A percentile compares a stretch with the other conserved stretches of the same genome.
These are phyloP conservation scores for Corylus heterophylla DNA, from an alignment of 306 rosid species.

Conservation along the genomic window DNA sequence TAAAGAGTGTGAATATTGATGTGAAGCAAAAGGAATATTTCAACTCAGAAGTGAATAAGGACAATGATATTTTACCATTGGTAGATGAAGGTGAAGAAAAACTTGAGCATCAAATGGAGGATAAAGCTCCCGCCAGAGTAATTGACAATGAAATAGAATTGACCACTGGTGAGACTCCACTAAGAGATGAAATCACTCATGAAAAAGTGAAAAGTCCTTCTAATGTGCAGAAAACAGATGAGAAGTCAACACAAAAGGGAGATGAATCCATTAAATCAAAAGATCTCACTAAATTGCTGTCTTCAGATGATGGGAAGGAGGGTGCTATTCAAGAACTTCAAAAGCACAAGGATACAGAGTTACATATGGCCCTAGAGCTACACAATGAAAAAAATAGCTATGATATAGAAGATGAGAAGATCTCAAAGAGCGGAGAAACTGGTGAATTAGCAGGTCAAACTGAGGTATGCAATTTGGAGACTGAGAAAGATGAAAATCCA, in stretches of 20 bases:
- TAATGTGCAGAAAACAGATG: background rate
- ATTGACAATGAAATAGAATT: background rate
- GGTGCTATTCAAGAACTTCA: conserved; percentile 18
- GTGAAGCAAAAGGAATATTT: conserved; percentile 12
- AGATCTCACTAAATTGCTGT: conserved; percentile 3
- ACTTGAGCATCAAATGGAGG: background rate
- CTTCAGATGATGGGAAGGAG: conserved; percentile 15
- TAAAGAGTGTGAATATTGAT: background rate
- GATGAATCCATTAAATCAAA: background rate
- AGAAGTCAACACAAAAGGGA: background rate
- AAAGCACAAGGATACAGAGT: conserved; percentile 17
- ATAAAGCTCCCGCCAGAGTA: background rate
- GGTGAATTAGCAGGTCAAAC: conserved; percentile 1
- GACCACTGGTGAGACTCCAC: background rate
- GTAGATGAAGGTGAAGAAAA: conserved; percentile 1
- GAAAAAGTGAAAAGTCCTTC: conserved; percentile 9
- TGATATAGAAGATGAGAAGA: conserved; percentile 4
- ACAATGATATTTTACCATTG: conserved; percentile 1
- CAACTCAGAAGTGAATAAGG: conserved; percentile 1
- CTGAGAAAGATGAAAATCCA: background rate
- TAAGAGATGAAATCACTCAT: background rate
- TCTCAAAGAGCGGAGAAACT: conserved; percentile 9
- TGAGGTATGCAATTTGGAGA: conserved; percentile 14
- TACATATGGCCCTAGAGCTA: background rate
- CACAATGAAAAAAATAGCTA: conserved; percentile 13